Base-by-base conservation (phyloP, 805 yeast genomes). In the Ogataea thermomethanolica region DNA sequence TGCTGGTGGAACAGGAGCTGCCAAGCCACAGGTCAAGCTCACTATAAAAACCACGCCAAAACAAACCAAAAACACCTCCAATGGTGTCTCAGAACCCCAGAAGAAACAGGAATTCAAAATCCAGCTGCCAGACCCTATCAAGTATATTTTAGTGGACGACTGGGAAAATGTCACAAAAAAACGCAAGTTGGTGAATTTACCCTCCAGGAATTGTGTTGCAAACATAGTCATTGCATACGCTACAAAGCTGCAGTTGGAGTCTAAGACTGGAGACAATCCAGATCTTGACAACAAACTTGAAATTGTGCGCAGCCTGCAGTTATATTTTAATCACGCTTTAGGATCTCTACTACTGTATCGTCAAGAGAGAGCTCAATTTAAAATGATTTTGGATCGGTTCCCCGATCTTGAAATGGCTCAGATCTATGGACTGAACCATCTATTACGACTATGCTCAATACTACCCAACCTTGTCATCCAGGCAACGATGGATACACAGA, bases 101-200 rank as follows among this genome's bases (percentile, higher is more conserved):
- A 41, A 33, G 24, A 39, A 33, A 32, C 27, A 48, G 24, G 84
- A 83, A 51, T 70, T 87, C 13, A 59, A 66, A 32, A 52, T 87
- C 11, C 64, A 66, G 10, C 74, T 90, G 7, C 85, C 91, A 2
- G 78, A 79, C 35, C 64, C 70, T 23, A 66, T 91, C 42, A 90
- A 89, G 59, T 66, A 82, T 5, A 53, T 80, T 3, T 65, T 91
- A 27, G 95, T 90, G 1, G 89, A 87, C 59, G 98, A 91, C 66
- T 91, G 98, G 99, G 96, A 91, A 61, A 71, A 70, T 50, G 73
- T 91, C 25, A 89, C 98, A 1, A 85, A 84, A 51, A 85, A 88
- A 50, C 81, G 82, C 37, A 78, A 80, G 58, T 61, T 88, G 30
- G 75, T 86, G 3, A 64, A 73, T 20, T 59, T 90, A 29, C 96